Percentiles rank a stretch among this genome's conserved stretches.
These are phyloP conservation scores for Trichophyton simii DNA, from an alignment of 2,329 filamentous ascomycete species.

Conservation along the genomic window DNA sequence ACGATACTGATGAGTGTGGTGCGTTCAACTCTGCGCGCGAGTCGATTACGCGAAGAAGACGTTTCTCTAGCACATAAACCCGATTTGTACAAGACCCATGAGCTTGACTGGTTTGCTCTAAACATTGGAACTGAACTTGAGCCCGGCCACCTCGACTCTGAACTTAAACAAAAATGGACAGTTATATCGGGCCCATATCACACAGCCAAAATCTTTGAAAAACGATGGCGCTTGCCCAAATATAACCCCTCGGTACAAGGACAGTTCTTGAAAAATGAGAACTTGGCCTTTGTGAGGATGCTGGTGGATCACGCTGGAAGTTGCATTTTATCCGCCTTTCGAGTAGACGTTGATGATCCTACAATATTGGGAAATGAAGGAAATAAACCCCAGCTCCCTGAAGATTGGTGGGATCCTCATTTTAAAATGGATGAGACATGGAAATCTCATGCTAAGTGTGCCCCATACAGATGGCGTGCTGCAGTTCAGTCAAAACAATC, in stretches of 20 bases:
- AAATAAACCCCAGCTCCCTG: background rate
- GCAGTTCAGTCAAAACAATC: background rate
- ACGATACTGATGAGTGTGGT: conserved; percentile 17
- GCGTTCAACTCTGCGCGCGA: conserved; percentile 16
- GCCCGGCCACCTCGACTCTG: background rate
- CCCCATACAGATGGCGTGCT: background rate
- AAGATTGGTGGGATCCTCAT: background rate
- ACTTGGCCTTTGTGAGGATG: background rate
- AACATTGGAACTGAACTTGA: background rate
- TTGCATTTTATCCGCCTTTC: background rate
- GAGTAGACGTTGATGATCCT: background rate
- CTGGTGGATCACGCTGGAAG: background rate
- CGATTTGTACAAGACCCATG: conserved; percentile 11
- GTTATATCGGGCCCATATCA: background rate
- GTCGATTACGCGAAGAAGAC: conserved; percentile 12
- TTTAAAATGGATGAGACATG: background rate
- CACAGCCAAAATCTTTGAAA: background rate
- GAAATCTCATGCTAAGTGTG: background rate
- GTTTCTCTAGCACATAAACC: conserved; percentile 6
- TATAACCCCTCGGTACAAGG: too few relatives aligned
- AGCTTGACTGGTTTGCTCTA: conserved; percentile 21
- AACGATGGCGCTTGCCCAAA: too few relatives aligned
- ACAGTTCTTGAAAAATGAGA: background rate
- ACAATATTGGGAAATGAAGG: background rate
- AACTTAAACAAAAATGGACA: background rate